Percentiles rank a stretch among this genome's conserved stretches.
phyloP scores from a whole-genome alignment of 73 alveolate species.

The Blepharisma japonicum region DNA sequence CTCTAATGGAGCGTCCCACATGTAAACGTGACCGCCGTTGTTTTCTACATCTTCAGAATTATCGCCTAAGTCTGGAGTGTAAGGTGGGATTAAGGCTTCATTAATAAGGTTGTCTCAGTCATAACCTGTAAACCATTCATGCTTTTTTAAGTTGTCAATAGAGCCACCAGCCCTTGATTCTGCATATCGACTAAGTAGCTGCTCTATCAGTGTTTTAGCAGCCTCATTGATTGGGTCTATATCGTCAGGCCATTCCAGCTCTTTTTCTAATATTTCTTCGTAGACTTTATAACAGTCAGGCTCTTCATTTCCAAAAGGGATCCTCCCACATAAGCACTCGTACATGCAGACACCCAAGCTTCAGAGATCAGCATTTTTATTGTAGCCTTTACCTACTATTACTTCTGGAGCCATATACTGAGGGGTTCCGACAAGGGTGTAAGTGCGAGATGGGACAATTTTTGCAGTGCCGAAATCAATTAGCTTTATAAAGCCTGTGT shows the following conservation, averaged over 20 bases:
- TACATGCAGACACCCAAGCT: conserved; percentile 48
- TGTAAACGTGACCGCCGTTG: not conserved
- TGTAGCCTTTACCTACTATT: conserved; percentile 59
- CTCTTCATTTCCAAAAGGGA: conserved; percentile 27
- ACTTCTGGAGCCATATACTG: conserved; percentile 70
- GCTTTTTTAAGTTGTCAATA: conserved; percentile 41
- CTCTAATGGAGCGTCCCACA: not conserved
- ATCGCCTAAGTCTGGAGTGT: conserved; percentile 24
- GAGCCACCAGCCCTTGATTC: conserved; percentile 56
- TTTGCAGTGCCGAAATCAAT: conserved; percentile 81
- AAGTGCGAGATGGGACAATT: conserved; percentile 40
- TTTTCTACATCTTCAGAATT: not conserved
- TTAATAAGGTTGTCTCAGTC: conserved; percentile 31
- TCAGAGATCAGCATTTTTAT: conserved; percentile 58
- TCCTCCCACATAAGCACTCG: conserved; percentile 55
- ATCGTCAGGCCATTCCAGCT: conserved; percentile 35
- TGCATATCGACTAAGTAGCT: conserved; percentile 51
- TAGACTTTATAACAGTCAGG: conserved; percentile 33
- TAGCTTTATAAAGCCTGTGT: conserved; percentile 69
- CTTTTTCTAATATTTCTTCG: conserved; percentile 24
- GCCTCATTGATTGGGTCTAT: conserved; percentile 47
- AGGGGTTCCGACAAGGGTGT: conserved; percentile 58
- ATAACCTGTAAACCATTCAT: conserved; percentile 54
- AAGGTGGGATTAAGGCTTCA: not conserved
- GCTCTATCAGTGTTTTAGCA: conserved; percentile 43